A percentile compares a stretch with the other conserved stretches of the same genome.
phyloP scores from a whole-genome alignment of 1,284 basidiomycete genomes.

The Moesziomyces sp. region DNA sequence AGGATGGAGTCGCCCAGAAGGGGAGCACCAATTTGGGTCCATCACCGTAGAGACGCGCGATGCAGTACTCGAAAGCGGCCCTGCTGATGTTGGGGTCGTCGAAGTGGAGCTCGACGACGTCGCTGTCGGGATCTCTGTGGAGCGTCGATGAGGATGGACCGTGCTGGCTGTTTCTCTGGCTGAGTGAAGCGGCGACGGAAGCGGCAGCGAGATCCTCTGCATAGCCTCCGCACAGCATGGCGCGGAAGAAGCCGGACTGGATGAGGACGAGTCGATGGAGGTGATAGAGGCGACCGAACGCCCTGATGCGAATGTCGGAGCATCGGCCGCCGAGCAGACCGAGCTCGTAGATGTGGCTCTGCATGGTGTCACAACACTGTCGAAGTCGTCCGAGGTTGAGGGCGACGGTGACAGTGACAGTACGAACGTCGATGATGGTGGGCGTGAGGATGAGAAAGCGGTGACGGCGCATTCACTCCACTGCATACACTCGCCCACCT shows the following conservation, averaged over 20 bases:
- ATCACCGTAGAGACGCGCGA: constrained; percentile 59
- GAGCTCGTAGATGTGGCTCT: constrained; percentile 47
- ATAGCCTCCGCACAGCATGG: constrained; percentile 58
- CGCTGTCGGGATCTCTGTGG: constrained; percentile 12
- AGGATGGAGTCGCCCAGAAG: constrained; percentile 50
- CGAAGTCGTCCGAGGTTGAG: too few species aligned
- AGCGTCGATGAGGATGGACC: constrained; percentile 2
- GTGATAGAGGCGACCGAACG: constrained; percentile 57
- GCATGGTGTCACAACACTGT: constrained; percentile 17
- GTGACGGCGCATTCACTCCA: too few species aligned
- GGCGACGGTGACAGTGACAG: too few species aligned
- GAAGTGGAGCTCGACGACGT: constrained; percentile 49
- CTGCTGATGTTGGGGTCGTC: constrained; percentile 62
- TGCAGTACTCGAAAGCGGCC: constrained; percentile 61
- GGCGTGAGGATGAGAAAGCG: too few species aligned
- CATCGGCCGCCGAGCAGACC: constrained; percentile 47
- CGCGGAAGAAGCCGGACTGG: constrained; percentile 61
- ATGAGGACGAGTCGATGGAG: constrained; percentile 60
- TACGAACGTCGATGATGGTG: too few species aligned
- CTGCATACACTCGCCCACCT: too few species aligned
- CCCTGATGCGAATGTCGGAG: constrained; percentile 53
- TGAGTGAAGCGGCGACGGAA: constrained; percentile 37
- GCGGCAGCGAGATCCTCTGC: constrained; percentile 47
- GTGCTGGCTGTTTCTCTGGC: constrained; percentile 27
- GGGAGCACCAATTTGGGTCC: constrained; percentile 58